phyloP scores from a whole-genome alignment of 2,329 filamentous ascomycete genomes.

The Sporothrix protearum region DNA sequence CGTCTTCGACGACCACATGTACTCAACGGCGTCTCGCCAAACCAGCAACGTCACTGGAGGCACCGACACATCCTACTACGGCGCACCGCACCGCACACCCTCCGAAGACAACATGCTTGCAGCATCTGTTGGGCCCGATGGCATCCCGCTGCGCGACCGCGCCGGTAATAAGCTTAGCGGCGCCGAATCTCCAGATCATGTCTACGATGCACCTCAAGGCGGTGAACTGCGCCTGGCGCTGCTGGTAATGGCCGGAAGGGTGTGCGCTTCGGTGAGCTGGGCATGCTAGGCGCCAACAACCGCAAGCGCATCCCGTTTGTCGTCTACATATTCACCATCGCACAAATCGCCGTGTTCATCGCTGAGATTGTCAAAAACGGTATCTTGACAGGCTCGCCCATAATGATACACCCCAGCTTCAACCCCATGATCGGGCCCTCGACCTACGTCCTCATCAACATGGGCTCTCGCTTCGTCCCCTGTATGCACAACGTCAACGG shows the following conservation, averaged over 20 bases:
- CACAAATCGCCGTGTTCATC: constrained; percentile 83
- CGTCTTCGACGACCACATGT: constrained; percentile 65
- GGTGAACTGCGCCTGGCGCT: constrained; percentile 28
- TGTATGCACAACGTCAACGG: constrained; percentile 85
- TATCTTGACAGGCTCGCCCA: constrained; percentile 64
- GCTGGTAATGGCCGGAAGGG: constrained; percentile 33
- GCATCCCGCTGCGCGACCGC: constrained; percentile 56
- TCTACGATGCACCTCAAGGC: constrained; percentile 53
- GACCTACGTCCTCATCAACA: constrained; percentile 85
- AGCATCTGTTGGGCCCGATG: constrained; percentile 41
- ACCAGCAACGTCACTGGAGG: constrained; percentile 38
- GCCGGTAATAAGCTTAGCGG: constrained; percentile 42
- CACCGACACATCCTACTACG: constrained; percentile 58
- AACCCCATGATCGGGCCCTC: constrained; percentile 98
- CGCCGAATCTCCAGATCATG: constrained; percentile 53
- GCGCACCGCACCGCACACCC: constrained; percentile 42
- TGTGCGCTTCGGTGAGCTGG: constrained; percentile 56
- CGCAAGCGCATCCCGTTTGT: constrained; percentile 68
- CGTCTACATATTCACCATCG: constrained; percentile 71
- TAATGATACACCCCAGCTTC: constrained; percentile 77
- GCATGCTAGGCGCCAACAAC: constrained; percentile 54
- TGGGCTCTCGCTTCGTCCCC: constrained; percentile 87
- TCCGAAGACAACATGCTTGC: constrained; percentile 36
- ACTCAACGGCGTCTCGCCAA: constrained; percentile 51
- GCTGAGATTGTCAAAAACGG: constrained; percentile 78